Evolutionary conservation across 108 stramenopile genomes (phyloP).

Genomic region (Conticribra guillardii): DNA sequence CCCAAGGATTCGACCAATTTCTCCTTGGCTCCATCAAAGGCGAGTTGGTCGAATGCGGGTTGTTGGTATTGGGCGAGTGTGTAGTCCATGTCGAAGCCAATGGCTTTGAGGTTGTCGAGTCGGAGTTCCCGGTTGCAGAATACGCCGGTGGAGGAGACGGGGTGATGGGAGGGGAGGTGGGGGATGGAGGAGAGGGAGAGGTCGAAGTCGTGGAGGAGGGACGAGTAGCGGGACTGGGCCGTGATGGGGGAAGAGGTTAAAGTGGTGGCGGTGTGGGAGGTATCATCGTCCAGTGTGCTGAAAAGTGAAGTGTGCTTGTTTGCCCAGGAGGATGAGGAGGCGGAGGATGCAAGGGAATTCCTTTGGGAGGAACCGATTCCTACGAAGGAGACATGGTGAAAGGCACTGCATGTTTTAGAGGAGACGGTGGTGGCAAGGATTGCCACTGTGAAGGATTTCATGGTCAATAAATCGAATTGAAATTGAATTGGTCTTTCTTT

Average conservation of each 20-base stretch:
- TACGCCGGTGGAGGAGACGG: slow-evolving; percentile 64
- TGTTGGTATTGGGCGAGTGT: slow-evolving; percentile 93
- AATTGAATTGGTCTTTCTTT: too few species aligned
- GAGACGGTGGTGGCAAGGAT: too few species aligned
- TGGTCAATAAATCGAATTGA: too few species aligned
- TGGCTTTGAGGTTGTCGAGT: slow-evolving; percentile 74
- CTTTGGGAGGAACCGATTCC: too few species aligned
- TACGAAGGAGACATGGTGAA: too few species aligned
- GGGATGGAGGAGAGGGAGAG: slow-evolving; percentile 36
- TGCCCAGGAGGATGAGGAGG: too few species aligned
- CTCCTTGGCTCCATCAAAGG: slow-evolving; percentile 94
- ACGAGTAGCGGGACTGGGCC: slow-evolving; percentile 21
- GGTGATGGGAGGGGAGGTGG: slow-evolving; percentile 51
- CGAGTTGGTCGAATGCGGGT: slow-evolving; percentile 91
- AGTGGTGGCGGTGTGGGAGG: slow-evolving; percentile 17
- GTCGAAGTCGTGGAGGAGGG: slow-evolving; percentile 31
- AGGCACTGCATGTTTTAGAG: too few species aligned
- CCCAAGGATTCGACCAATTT: slow-evolving; percentile 89
- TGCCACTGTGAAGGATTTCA: too few species aligned
- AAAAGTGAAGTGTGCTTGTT: not conserved
- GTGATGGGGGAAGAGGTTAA: not conserved
- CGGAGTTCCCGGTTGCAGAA: slow-evolving; percentile 96
- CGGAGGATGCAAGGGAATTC: too few species aligned
- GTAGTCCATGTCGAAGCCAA: slow-evolving; percentile 98
- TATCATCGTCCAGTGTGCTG: too few species aligned